Evolutionary conservation across 1,284 basidiomycete species (phyloP).

Genomic region (Naganishia sp.): DNA sequence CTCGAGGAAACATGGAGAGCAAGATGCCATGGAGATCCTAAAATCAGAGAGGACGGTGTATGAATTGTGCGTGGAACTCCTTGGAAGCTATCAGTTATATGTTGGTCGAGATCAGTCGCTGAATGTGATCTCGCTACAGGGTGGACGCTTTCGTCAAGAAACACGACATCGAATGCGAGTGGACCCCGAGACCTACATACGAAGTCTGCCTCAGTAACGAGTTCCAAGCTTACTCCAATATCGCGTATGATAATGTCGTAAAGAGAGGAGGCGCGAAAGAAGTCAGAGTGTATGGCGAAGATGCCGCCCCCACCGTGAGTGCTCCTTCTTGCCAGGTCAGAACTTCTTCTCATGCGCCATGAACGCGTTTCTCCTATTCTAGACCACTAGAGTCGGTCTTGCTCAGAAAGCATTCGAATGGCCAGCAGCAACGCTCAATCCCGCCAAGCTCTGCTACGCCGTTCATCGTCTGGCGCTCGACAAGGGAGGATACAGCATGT

Average conservation of each 20-base stretch:
- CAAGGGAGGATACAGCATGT: slow-evolving; percentile 39
- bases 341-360: not conserved
- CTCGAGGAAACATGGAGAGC: slow-evolving; percentile 40
- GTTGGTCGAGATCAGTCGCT: not conserved
- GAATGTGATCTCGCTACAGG: slow-evolving; percentile 29
- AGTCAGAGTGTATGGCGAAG: slow-evolving; percentile 28
- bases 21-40: slow-evolving; percentile 42
- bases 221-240: slow-evolving; percentile 39
- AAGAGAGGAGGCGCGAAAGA: slow-evolving; percentile 34
- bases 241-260: slow-evolving; percentile 35
- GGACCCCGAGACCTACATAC: slow-evolving; percentile 41
- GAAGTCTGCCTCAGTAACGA: slow-evolving; percentile 43
- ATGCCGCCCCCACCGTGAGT: slow-evolving; percentile 35
- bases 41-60: slow-evolving; percentile 38
- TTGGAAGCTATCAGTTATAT: not conserved
- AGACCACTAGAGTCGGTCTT: slow-evolving; percentile 29
- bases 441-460: slow-evolving; percentile 43
- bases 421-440: slow-evolving; percentile 45
- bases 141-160: slow-evolving; percentile 41
- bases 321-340: not conserved
- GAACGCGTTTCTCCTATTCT: not conserved
- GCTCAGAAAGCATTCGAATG: slow-evolving; percentile 37
- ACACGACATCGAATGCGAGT: slow-evolving; percentile 45
- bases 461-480: slow-evolving; percentile 37
- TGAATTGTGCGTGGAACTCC: slow-evolving; percentile 31